phyloP scores from a whole-genome alignment of 1,284 basidiomycete genomes.

The Papiliotrema laurentii region DNA sequence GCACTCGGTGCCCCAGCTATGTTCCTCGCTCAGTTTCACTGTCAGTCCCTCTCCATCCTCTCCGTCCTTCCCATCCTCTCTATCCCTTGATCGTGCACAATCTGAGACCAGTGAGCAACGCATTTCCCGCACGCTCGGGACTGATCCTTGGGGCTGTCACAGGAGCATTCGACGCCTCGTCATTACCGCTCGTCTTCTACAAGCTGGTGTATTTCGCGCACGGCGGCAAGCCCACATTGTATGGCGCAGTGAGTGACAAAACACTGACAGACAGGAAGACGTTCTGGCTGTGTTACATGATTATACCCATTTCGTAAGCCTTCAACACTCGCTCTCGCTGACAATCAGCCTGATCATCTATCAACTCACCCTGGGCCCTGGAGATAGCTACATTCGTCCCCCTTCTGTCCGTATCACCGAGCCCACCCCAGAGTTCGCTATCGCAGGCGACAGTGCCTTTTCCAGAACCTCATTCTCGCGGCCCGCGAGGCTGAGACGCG shows the following conservation, averaged over 20 bases:
- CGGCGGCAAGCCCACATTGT: constrained; percentile 15
- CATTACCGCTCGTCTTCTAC: constrained; percentile 43
- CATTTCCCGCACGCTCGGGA: constrained; percentile 47
- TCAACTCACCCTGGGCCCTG: constrained; percentile 37
- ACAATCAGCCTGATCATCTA: constrained; percentile 34
- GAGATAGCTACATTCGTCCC: constrained; percentile 19
- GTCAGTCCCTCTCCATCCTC: too few relatives aligned
- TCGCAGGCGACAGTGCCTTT: neutral
- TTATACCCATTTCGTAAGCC: constrained; percentile 41
- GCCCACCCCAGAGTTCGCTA: neutral
- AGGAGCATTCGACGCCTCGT: constrained; percentile 48
- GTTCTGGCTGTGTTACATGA: constrained; percentile 45
- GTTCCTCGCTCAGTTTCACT: constrained; percentile 44
- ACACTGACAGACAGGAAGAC: constrained; percentile 16
- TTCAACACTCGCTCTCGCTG: neutral
- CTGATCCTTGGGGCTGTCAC: constrained; percentile 47
- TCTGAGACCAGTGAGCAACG: constrained; percentile 38
- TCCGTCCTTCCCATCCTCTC: too few relatives aligned
- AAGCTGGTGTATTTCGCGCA: constrained; percentile 28
- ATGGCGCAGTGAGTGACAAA: neutral
- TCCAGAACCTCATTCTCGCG: neutral
- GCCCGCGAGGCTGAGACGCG: neutral
- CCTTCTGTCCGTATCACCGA: neutral
- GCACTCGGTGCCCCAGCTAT: constrained; percentile 46
- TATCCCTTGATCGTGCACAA: neutral